Base-by-base conservation (phyloP, 1,139 yeast species). In the Scheffersomyces quercinus region DNA sequence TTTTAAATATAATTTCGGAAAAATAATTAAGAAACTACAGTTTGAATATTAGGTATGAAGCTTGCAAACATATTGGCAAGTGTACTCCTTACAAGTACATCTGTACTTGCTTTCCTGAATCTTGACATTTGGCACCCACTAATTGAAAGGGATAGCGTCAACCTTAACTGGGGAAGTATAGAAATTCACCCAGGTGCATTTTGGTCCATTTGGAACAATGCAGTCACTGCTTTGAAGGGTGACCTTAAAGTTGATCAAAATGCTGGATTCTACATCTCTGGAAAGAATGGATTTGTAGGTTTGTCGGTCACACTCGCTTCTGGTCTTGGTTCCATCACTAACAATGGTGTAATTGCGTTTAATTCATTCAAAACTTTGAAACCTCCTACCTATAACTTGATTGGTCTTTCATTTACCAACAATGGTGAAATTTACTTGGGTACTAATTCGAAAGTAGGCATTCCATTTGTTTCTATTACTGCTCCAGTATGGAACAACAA, bases 131-230 rank as follows among this genome's bases (percentile, higher is more conserved):
- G 26, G 26, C 26, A 20, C 26, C 26, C 26, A 7, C 5, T 6
- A 20, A 20, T 58, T 13, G 40, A 38, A 7, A 45, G 49, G 20
- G 67, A 64, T 28, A 47, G 62, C 13, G 40, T 59, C 31, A 46
- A 50, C 33, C 47, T 61, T 39, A 39, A 47, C 28, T 51, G 61
- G 39, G 68, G 65, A 12, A 64, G 56, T 44, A 53, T 64, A 11
- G 51, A 49, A 6, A 54, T 68, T 39, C 50, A 55, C 12, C 54
- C 57, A 10, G 67, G 64, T 38, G 68, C 56, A 12, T 66, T 57
- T 46, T 68, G 66, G 64, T 67, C 73, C 24, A 61, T 68, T 30
- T 50, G 67, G 40, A 55, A 67, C 48, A 66, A 66, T 43, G 62
- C 62, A 26, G 42, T 53, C 39, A 49, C 60, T 14, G 44, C 58